These are phyloP conservation scores for Monosporascus ibericus DNA, from an alignment of 2,329 filamentous ascomycete species.

Conservation along the genomic window DNA sequence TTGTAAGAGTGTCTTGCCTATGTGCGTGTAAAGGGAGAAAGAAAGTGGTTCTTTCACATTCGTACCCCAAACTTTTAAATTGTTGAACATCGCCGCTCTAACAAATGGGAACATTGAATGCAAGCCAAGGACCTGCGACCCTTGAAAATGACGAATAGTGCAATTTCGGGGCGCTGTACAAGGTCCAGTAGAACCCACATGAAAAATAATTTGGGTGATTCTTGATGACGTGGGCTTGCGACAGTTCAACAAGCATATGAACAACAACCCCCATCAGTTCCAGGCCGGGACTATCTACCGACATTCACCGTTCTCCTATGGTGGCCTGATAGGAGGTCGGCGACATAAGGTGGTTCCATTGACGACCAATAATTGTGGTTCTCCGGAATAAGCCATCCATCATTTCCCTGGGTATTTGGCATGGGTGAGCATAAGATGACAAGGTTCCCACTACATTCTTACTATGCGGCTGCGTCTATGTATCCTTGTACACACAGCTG, in stretches of 20 bases:
- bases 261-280: neutral
- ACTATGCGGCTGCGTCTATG: neutral
- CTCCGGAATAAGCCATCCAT: neutral
- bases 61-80: neutral
- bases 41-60: no score
- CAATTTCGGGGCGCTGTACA: neutral
- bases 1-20: no score
- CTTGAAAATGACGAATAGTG: neutral
- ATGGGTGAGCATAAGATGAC: neutral
- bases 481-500: neutral
- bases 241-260: constrained; percentile 1
- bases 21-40: no score
- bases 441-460: neutral
- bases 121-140: no score
- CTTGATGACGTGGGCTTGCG: constrained; percentile 14
- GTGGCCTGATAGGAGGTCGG: neutral
- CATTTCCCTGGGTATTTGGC: neutral
- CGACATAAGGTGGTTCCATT: neutral
- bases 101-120: neutral
- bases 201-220: constrained; percentile 18
- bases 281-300: neutral
- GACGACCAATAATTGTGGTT: neutral
- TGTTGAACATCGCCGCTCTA: neutral
- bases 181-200: constrained; percentile 13
- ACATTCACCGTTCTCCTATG: neutral